A percentile compares a stretch with the other conserved stretches of the same genome.
Evolutionary conservation across 306 rosid genomes (phyloP).

Genomic region (Rosa multiflora): DNA sequence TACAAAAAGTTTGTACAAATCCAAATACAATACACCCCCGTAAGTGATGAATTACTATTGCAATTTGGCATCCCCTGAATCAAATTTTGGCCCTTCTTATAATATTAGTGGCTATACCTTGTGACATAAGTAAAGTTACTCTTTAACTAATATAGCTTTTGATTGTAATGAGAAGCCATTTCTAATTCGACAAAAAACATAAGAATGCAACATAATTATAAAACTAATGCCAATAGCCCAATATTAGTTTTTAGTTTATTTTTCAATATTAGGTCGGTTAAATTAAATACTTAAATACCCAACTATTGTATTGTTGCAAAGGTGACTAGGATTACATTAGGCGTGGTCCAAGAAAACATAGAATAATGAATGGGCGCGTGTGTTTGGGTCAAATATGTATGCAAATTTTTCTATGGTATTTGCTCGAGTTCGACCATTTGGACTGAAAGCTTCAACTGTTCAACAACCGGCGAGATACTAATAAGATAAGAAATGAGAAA

Average conservation of each 20-base stretch:
- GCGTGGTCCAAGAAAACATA: slow-evolving; percentile 4
- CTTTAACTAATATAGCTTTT: slow-evolving; percentile 3
- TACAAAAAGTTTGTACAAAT: no score
- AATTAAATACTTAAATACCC: neutral
- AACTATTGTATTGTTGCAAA: neutral
- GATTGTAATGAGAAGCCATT: slow-evolving; percentile 17
- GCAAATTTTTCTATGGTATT: neutral
- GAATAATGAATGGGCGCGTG: neutral
- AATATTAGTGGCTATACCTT: no score
- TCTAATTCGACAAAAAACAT: neutral
- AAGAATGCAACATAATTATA: neutral
- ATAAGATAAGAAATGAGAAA: neutral
- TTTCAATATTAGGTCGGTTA: neutral
- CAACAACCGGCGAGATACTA: neutral
- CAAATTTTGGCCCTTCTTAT: no score
- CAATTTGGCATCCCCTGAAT: no score
- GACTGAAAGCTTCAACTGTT: neutral
- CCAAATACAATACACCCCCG: no score
- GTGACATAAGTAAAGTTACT: no score
- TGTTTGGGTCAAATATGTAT: slow-evolving; percentile 10
- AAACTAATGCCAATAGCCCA: neutral
- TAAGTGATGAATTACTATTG: no score
- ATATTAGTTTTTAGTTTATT: neutral
- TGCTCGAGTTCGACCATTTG: neutral
- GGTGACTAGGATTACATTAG: slow-evolving; percentile 19